Conservation (phyloP, 2,329 filamentous ascomycete species). For the Penicillium psychrosexuale region DNA sequence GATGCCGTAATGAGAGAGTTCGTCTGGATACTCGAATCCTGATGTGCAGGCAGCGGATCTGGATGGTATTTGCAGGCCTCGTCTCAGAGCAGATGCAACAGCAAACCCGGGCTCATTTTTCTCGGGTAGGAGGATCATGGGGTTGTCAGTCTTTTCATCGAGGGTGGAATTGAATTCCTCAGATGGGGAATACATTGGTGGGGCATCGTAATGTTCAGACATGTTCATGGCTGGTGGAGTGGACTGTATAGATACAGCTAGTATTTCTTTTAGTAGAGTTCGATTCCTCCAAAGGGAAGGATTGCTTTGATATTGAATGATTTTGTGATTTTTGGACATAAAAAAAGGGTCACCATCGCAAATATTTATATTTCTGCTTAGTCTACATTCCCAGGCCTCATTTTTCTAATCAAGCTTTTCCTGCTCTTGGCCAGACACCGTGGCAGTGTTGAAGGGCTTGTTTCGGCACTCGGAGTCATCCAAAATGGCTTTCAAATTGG, state of each 20-base stretch:
- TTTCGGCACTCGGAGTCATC: neutral
- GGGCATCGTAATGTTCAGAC: neutral
- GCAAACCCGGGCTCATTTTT: conserved; percentile 21
- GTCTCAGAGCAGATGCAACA: conserved; percentile 14
- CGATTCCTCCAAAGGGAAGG: neutral
- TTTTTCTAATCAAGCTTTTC: neutral
- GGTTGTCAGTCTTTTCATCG: conserved; percentile 7
- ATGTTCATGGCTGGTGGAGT: neutral
- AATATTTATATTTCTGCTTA: neutral
- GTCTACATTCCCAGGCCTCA: neutral
- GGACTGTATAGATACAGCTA: neutral
- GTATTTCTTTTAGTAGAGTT: neutral
- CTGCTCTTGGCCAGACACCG: neutral
- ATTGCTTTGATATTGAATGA: neutral
- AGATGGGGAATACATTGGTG: conserved; percentile 11
- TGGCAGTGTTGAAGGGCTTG: neutral
- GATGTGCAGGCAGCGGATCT: conserved; percentile 26
- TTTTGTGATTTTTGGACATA: neutral
- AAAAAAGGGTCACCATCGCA: neutral
- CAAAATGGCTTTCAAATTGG: neutral
- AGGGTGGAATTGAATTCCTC: neutral
- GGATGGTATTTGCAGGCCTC: conserved; percentile 33
- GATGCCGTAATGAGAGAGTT: conserved; percentile 22
- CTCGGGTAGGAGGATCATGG: conserved; percentile 15
- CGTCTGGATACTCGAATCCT: conserved; percentile 31